phyloP scores from a whole-genome alignment of 2,329 filamentous ascomycete species.

The Dichotomopilus funicola region DNA sequence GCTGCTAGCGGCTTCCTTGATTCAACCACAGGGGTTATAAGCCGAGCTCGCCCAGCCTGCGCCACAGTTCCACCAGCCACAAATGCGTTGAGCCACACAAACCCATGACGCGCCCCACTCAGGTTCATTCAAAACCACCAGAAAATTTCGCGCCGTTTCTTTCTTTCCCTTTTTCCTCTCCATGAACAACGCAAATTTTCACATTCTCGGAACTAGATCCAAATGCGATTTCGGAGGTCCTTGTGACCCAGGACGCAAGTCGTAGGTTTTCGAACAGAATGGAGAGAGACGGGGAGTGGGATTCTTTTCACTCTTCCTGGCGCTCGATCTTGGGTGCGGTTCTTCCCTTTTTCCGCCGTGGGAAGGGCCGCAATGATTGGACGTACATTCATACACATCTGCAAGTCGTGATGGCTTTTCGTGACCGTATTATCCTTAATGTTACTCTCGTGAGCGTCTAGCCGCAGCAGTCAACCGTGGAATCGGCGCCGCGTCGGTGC shows the following conservation, averaged over 20 bases:
- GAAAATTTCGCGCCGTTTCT: slow-evolving; percentile 15
- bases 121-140: slow-evolving; percentile 4
- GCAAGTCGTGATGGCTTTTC: too few relatives aligned
- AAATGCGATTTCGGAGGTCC: slow-evolving; percentile 36
- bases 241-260: slow-evolving; percentile 37
- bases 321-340: slow-evolving; percentile 48
- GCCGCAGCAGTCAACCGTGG: too few relatives aligned
- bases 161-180: slow-evolving; percentile 29
- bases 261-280: slow-evolving; percentile 40
- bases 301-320: slow-evolving; percentile 25
- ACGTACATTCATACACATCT: slow-evolving; percentile 33
- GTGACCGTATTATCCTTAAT: too few relatives aligned
- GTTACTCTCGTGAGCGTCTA: too few relatives aligned
- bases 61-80: slow-evolving; percentile 1
- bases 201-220: slow-evolving; percentile 40
- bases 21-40: background rate
- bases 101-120: slow-evolving; percentile 2
- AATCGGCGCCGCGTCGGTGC: too few relatives aligned
- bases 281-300: slow-evolving; percentile 33
- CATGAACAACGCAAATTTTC: slow-evolving; percentile 43
- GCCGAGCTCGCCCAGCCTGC: background rate
- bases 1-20: slow-evolving; percentile 6
- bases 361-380: slow-evolving; percentile 47
- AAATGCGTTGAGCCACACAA: background rate
- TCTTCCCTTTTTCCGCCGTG: slow-evolving; percentile 36